Evolutionary conservation across 179 eudicot species (phyloP).

Genomic region (Heliamphora pulchella): DNA sequence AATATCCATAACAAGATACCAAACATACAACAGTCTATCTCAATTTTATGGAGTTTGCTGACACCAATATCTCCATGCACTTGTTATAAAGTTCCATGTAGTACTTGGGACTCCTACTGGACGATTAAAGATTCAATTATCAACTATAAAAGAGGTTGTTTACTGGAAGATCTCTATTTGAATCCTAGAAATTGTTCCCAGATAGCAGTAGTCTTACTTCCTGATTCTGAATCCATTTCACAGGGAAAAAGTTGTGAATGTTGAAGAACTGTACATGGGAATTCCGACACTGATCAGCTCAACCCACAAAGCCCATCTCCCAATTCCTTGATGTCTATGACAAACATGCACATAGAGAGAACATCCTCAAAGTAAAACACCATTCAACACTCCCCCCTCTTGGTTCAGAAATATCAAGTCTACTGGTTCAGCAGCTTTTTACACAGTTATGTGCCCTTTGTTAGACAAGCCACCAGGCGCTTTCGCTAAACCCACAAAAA

Average conservation of each 20-base stretch:
- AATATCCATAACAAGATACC: background rate
- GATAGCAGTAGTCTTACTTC: background rate
- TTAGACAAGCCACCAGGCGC: background rate
- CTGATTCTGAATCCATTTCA: constrained; percentile 5
- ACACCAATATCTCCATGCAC: background rate
- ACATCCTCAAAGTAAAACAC: background rate
- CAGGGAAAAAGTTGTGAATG: background rate
- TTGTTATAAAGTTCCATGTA: background rate
- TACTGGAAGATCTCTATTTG: too few relatives aligned
- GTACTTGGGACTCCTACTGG: background rate
- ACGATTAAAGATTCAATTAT: too few relatives aligned
- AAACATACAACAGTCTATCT: background rate
- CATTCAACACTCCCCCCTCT: background rate
- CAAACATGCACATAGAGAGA: background rate
- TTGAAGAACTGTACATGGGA: background rate
- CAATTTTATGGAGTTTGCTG: background rate
- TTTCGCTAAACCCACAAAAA: background rate
- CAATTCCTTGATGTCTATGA: background rate
- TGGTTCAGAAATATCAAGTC: background rate
- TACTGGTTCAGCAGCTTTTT: background rate
- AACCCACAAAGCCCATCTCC: background rate
- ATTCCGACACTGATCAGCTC: background rate
- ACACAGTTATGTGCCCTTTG: background rate
- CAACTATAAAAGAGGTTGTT: too few relatives aligned
- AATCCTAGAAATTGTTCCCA: too few relatives aligned